These are phyloP conservation scores for Ophiostoma sp. DNA, from an alignment of 2,329 filamentous ascomycete genomes.

Conservation along the genomic window DNA sequence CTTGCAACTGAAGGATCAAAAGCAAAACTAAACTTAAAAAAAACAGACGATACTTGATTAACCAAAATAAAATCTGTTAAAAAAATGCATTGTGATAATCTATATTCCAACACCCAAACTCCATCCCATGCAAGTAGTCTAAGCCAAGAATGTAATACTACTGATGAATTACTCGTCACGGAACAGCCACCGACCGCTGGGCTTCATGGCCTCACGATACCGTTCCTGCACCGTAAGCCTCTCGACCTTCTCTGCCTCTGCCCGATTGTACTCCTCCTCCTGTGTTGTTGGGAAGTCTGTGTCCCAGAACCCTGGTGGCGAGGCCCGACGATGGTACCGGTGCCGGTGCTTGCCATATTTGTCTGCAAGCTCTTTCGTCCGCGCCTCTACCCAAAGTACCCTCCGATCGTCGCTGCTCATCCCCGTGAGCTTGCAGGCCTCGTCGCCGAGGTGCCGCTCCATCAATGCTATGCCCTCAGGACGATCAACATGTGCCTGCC, in stretches of 20 bases:
- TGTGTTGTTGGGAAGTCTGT: constrained; percentile 86
- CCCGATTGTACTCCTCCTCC: constrained; percentile 61
- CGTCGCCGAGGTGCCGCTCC: constrained; percentile 53
- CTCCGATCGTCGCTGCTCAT: constrained; percentile 55
- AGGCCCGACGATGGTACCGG: constrained; percentile 61
- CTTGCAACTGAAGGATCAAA: too few relatives aligned
- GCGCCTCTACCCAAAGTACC: constrained; percentile 68
- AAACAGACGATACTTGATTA: too few relatives aligned
- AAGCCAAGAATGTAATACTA: not conserved
- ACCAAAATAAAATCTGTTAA: too few relatives aligned
- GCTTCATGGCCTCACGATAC: constrained; percentile 74
- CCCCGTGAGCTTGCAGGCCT: constrained; percentile 51
- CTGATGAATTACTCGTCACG: constrained; percentile 55
- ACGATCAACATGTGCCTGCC: constrained; percentile 32
- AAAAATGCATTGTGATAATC: too few relatives aligned
- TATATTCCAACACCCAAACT: not conserved
- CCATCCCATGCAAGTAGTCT: not conserved
- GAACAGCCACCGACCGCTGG: constrained; percentile 72
- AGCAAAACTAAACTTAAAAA: too few relatives aligned
- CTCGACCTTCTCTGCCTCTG: constrained; percentile 59
- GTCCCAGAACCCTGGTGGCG: constrained; percentile 86
- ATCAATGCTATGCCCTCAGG: constrained; percentile 46
- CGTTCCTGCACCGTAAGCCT: constrained; percentile 63
- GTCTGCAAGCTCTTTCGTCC: constrained; percentile 66
- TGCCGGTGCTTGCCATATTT: constrained; percentile 72